Percentiles rank a stretch among this genome's conserved stretches.
Evolutionary conservation across 805 yeast species (phyloP).

Genomic region (Kluyveromyces lactis): DNA sequence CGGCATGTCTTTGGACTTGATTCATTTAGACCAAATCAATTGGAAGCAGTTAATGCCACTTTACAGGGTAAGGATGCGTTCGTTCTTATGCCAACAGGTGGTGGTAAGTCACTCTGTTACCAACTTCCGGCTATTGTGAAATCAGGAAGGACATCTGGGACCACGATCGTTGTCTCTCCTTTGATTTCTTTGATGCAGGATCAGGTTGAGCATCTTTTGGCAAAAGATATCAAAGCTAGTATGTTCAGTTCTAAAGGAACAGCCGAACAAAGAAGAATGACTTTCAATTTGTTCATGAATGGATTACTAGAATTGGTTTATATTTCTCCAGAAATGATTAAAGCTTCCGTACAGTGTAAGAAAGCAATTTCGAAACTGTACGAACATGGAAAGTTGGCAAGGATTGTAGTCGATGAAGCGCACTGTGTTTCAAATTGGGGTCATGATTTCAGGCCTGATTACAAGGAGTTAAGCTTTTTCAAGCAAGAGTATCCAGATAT

Average conservation of each 20-base stretch:
- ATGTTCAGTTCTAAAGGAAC: constrained; percentile 78
- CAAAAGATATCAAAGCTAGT: constrained; percentile 66
- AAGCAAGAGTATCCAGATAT: constrained; percentile 65
- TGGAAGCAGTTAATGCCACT: constrained; percentile 78
- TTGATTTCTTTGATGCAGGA: constrained; percentile 95
- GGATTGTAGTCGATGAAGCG: constrained; percentile 93
- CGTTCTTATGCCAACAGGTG: constrained; percentile 98
- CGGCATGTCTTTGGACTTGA: constrained; percentile 51
- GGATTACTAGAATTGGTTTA: constrained; percentile 74
- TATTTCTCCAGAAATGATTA: constrained; percentile 91
- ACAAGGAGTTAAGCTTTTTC: constrained; percentile 69
- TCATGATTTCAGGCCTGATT: constrained; percentile 95
- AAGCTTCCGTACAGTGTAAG: constrained; percentile 61
- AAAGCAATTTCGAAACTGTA: constrained; percentile 52
- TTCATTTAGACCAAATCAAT: constrained; percentile 72
- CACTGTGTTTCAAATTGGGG: constrained; percentile 99
- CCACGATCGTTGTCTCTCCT: constrained; percentile 90
- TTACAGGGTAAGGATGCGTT: constrained; percentile 76
- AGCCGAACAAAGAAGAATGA: constrained; percentile 51
- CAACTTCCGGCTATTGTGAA: constrained; percentile 85
- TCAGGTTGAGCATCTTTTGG: constrained; percentile 75
- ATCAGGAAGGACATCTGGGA: constrained; percentile 69
- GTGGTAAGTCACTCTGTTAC: constrained; percentile 93
- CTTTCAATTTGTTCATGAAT: constrained; percentile 50
- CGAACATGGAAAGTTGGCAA: constrained; percentile 51